These are phyloP conservation scores for Kluyveromyces sp. DNA, from an alignment of 1,139 yeast genomes.

Conservation along the genomic window DNA sequence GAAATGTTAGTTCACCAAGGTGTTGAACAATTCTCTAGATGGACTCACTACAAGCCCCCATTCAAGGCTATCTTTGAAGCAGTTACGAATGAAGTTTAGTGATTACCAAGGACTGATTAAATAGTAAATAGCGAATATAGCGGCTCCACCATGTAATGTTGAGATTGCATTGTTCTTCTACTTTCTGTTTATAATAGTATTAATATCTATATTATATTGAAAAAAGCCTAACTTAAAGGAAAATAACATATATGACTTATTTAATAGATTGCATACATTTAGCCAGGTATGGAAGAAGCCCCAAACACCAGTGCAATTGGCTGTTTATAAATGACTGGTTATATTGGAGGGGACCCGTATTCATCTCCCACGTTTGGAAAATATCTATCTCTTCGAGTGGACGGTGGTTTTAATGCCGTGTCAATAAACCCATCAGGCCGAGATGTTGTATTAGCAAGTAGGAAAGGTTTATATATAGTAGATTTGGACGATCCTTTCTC, in stretches of 20 bases:
- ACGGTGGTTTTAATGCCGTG: slow-evolving; percentile 91
- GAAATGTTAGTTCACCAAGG: slow-evolving; percentile 94
- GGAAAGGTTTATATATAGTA: slow-evolving; percentile 80
- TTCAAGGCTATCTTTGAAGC: slow-evolving; percentile 53
- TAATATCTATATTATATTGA: too few species aligned
- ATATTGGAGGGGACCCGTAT: slow-evolving; percentile 25
- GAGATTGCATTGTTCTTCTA: too few species aligned
- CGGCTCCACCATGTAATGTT: too few species aligned
- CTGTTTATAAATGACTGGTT: slow-evolving; percentile 10
- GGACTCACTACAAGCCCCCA: slow-evolving; percentile 68
- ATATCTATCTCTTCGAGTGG: slow-evolving; percentile 75
- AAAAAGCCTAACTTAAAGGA: too few species aligned
- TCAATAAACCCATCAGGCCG: slow-evolving; percentile 88
- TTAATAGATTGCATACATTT: too few species aligned
- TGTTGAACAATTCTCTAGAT: slow-evolving; percentile 69
- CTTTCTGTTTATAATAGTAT: too few species aligned
- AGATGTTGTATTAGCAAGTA: slow-evolving; percentile 81
- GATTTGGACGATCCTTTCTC: slow-evolving; percentile 93
- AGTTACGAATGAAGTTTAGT: slow-evolving; percentile 32
- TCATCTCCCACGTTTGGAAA: slow-evolving; percentile 60
- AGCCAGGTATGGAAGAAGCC: too few species aligned
- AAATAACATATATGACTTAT: too few species aligned
- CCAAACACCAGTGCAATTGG: too few species aligned
- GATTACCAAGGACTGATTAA: too few species aligned
- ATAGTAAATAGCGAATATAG: too few species aligned